A percentile compares a stretch with the other conserved stretches of the same genome.
phyloP scores from a whole-genome alignment of 495 filamentous ascomycete genomes.

The Sporormia fimetaria region DNA sequence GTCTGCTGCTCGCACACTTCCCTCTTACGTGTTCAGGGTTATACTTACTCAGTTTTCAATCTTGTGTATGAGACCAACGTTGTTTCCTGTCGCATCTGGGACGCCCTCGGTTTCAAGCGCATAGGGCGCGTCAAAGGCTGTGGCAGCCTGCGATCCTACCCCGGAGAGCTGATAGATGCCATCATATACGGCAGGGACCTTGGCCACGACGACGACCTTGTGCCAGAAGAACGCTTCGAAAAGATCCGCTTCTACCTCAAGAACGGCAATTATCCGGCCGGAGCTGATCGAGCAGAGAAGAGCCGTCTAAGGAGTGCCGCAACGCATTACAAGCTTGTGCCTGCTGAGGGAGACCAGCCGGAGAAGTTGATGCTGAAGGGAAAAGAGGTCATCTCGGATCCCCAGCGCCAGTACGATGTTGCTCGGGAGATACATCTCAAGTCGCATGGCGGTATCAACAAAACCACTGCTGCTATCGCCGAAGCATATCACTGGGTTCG shows the following conservation, averaged over 20 bases:
- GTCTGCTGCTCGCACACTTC: not conserved
- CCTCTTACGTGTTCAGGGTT: slow-evolving; percentile 45
- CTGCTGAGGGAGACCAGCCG: slow-evolving; percentile 40
- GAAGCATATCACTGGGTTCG: slow-evolving; percentile 96
- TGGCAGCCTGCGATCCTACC: slow-evolving; percentile 71
- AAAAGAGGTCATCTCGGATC: slow-evolving; percentile 92
- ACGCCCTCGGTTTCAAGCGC: slow-evolving; percentile 93
- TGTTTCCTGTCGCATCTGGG: slow-evolving; percentile 91
- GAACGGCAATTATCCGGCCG: slow-evolving; percentile 83
- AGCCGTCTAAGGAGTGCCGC: slow-evolving; percentile 83
- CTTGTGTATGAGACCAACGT: slow-evolving; percentile 97
- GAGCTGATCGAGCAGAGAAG: slow-evolving; percentile 92
- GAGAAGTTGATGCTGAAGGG: slow-evolving; percentile 92
- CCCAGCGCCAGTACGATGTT: slow-evolving; percentile 84
- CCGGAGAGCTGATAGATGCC: slow-evolving; percentile 75
- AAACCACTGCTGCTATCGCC: slow-evolving; percentile 88
- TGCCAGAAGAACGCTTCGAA: slow-evolving; percentile 94
- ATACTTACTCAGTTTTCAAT: slow-evolving; percentile 95
- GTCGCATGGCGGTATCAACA: slow-evolving; percentile 93
- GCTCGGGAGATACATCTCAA: slow-evolving; percentile 60
- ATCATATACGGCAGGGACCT: slow-evolving; percentile 94
- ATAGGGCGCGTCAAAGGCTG: slow-evolving; percentile 85
- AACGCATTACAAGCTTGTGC: slow-evolving; percentile 82
- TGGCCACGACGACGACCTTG: slow-evolving; percentile 68
- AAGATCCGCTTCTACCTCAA: slow-evolving; percentile 97